Evolutionary conservation across 2,329 filamentous ascomycete genomes (phyloP).

Genomic region (Trichoderma atrobrunneum): DNA sequence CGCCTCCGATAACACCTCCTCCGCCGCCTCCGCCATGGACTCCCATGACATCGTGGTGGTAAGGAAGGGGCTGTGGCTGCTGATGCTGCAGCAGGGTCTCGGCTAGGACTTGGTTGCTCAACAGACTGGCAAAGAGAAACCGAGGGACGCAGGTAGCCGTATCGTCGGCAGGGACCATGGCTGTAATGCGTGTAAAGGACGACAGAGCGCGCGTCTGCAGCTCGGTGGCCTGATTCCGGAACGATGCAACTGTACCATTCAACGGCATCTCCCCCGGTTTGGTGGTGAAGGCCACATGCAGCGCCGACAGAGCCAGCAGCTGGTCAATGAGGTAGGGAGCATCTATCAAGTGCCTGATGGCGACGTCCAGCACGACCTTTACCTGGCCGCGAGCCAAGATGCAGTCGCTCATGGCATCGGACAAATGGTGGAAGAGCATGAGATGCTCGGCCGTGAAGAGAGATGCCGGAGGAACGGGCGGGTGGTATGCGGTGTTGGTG

Average conservation of each 20-base stretch:
- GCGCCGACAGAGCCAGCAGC: slow-evolving; percentile 44
- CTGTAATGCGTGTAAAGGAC: slow-evolving; percentile 35
- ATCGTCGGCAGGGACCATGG: slow-evolving; percentile 26
- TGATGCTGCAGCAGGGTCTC: slow-evolving; percentile 42
- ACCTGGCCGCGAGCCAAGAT: slow-evolving; percentile 24
- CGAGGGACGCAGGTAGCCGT: slow-evolving; percentile 34
- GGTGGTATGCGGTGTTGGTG: slow-evolving; percentile 21
- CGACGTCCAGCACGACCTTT: slow-evolving; percentile 31
- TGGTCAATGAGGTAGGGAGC: slow-evolving; percentile 48
- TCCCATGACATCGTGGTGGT: slow-evolving; percentile 15
- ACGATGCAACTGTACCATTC: background rate
- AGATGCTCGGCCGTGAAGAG: slow-evolving; percentile 40
- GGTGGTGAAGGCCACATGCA: slow-evolving; percentile 34
- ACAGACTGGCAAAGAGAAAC: slow-evolving; percentile 44
- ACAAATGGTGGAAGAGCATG: slow-evolving; percentile 39
- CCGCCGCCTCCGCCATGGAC: slow-evolving; percentile 1
- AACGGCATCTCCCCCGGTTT: slow-evolving; percentile 20
- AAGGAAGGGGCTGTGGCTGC: slow-evolving; percentile 18
- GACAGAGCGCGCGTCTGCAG: slow-evolving; percentile 44
- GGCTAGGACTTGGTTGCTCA: slow-evolving; percentile 48
- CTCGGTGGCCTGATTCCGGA: slow-evolving; percentile 40
- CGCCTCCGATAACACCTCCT: background rate
- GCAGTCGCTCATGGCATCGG: slow-evolving; percentile 25
- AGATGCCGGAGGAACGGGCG: slow-evolving; percentile 23
- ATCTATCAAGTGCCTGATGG: slow-evolving; percentile 32